Base-by-base conservation (phyloP, 495 filamentous ascomycete species). In the Oleoguttula mirabilis region DNA sequence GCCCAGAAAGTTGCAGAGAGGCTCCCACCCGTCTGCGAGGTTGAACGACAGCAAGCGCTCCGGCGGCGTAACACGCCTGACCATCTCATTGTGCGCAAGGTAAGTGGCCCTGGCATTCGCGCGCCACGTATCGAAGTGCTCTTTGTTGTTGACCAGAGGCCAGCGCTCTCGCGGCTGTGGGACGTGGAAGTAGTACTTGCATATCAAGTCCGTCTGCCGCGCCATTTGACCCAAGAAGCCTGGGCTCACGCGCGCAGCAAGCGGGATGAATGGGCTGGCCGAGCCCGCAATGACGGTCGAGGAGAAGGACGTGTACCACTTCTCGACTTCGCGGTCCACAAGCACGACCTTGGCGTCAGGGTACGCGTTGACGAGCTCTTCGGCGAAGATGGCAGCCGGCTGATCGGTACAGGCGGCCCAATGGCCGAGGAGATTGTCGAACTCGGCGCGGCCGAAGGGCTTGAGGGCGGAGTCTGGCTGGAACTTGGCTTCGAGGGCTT, bases 321-420 rank as follows among this genome's bases (percentile, higher is more conserved):
- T 52, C 47, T 69, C 57, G 16, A 60, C 59, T 28, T 61, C 53
- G 19, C 67, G 59, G 15, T 56, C 39, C 2, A 58, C 61, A 8
- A 70, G 55, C 33, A 71, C 60, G 24, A 71, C 55, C 47, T 59
- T 57, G 10, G 66, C 68, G 16, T 67, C 62, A 0, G 43, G 49
- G 30, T 47, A 48, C 2, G 45, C 39, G 3, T 25, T 5, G 12
- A 36, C 20, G 21, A 53, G 45, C 20, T 51, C 48, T 12, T 43
- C 37, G 2, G 21, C 22, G 25, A 51, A 47, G 10, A 47, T 2
- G 2, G 23, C 28, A 11, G 37, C 22, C 12, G 37, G 43, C 19
- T 35, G 27, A 20, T 51, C 48, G 3, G 31, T 37, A 31, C 23
- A 23, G 21, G 43, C 48, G 12, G 14, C 30, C n/a, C 32, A 41